Conservation (phyloP, 1,284 basidiomycete genomes). For the Kwoniella shivajii region DNA sequence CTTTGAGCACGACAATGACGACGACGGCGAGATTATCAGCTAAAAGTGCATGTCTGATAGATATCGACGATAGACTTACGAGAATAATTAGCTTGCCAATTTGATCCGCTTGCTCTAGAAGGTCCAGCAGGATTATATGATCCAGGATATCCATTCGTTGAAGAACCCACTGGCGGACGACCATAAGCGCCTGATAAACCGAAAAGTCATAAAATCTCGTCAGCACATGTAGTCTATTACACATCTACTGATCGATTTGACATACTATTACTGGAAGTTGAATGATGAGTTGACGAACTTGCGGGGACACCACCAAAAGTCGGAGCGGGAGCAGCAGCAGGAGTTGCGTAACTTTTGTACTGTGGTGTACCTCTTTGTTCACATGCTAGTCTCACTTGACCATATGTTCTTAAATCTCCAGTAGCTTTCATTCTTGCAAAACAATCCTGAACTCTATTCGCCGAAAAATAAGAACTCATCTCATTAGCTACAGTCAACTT, state of each 20-base stretch:
- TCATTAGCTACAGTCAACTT: neutral
- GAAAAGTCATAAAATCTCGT: too few relatives aligned
- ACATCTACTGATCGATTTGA: too few relatives aligned
- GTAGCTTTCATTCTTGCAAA: constrained; percentile 28
- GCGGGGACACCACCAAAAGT: constrained; percentile 34
- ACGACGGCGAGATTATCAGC: neutral
- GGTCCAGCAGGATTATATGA: constrained; percentile 1
- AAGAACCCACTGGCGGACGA: neutral
- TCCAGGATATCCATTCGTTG: neutral
- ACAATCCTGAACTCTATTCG: constrained; percentile 25
- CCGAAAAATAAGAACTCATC: neutral
- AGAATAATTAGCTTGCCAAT: neutral
- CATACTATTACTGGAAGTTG: neutral
- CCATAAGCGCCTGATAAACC: neutral
- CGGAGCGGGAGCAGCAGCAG: constrained; percentile 13
- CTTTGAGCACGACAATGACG: neutral
- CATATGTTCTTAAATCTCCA: constrained; percentile 22
- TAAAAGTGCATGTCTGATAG: neutral
- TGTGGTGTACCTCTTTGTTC: constrained; percentile 18
- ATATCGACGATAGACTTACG: neutral
- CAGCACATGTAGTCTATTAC: too few relatives aligned
- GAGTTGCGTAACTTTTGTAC: neutral
- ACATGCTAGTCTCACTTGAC: constrained; percentile 22
- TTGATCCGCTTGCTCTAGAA: neutral
- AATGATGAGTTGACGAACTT: neutral